These are phyloP conservation scores for Aspergillus baeticus DNA, from an alignment of 495 filamentous ascomycete genomes.

Conservation along the genomic window DNA sequence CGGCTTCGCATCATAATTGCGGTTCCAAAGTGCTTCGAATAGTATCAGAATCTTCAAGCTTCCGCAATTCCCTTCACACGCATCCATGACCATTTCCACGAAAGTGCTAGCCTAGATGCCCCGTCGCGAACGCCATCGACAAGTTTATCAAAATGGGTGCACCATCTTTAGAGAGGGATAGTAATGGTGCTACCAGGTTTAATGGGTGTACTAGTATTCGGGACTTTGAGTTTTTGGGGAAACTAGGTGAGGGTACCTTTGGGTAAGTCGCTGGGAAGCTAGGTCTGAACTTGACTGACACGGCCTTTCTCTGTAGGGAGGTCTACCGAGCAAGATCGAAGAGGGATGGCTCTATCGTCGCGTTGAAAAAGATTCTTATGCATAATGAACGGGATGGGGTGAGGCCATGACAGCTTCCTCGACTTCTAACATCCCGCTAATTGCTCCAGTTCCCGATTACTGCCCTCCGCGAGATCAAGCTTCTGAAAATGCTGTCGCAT, in stretches of 20 bases:
- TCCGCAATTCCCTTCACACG: too few relatives aligned
- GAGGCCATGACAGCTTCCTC: conserved; percentile 23
- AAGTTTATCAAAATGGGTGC: conserved; percentile 31
- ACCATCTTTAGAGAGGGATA: conserved; percentile 30
- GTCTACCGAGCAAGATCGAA: conserved; percentile 86
- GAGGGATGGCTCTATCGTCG: conserved; percentile 69
- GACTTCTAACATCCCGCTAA: conserved; percentile 8
- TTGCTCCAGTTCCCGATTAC: conserved; percentile 81
- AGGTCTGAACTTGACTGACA: not conserved
- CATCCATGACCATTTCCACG: too few relatives aligned
- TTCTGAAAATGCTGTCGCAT: conserved; percentile 91
- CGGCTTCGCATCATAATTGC: too few relatives aligned
- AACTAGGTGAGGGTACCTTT: conserved; percentile 97
- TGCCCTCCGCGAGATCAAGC: conserved; percentile 95
- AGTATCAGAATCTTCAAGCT: too few relatives aligned
- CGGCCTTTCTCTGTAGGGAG: conserved; percentile 54
- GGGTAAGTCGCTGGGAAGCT: conserved; percentile 54
- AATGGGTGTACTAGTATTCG: conserved; percentile 81
- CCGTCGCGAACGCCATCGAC: not conserved
- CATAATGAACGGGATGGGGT: conserved; percentile 95
- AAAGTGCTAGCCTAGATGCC: not conserved
- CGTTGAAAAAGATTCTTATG: conserved; percentile 96
- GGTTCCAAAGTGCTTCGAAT: too few relatives aligned
- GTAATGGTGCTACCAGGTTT: conserved; percentile 54
- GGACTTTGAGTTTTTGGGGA: conserved; percentile 84